phyloP scores from a whole-genome alignment of 2,329 filamentous ascomycete genomes.

The Diaporthe amygdali region DNA sequence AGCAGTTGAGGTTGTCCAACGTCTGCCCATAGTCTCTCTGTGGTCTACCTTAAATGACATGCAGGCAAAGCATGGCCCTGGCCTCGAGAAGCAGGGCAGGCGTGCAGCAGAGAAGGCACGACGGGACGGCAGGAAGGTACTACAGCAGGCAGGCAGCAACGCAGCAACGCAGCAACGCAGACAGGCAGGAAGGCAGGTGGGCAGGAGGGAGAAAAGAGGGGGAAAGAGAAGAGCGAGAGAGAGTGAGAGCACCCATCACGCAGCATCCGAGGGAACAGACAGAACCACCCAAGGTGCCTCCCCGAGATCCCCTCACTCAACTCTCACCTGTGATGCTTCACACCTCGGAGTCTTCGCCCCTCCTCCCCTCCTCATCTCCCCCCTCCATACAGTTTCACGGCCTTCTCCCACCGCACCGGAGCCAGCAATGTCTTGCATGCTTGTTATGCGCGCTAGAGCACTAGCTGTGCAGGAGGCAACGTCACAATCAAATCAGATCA shows the following conservation, averaged over 20 bases:
- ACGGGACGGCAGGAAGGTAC: background rate
- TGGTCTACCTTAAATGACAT: no score
- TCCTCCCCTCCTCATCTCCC: no score
- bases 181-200: background rate
- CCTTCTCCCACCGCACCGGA: constrained; percentile 13
- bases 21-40: background rate
- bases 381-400: background rate
- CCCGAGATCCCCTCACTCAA: no score
- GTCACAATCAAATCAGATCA: constrained; percentile 13
- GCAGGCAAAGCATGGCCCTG: background rate
- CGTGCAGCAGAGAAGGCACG: background rate
- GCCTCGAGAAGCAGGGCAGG: background rate
- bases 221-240: no score
- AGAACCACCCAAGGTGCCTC: no score
- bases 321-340: no score
- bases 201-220: background rate
- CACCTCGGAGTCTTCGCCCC: background rate
- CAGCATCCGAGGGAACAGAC: no score
- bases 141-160: background rate
- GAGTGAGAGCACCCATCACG: no score
- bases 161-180: no score
- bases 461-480: constrained; percentile 4
- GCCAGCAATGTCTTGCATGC: constrained; percentile 28
- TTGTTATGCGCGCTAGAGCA: constrained; percentile 3
- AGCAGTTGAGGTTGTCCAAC: background rate